Base-by-base conservation (phyloP, 2,329 filamentous ascomycete species). In the Aureobasidium pullulans region DNA sequence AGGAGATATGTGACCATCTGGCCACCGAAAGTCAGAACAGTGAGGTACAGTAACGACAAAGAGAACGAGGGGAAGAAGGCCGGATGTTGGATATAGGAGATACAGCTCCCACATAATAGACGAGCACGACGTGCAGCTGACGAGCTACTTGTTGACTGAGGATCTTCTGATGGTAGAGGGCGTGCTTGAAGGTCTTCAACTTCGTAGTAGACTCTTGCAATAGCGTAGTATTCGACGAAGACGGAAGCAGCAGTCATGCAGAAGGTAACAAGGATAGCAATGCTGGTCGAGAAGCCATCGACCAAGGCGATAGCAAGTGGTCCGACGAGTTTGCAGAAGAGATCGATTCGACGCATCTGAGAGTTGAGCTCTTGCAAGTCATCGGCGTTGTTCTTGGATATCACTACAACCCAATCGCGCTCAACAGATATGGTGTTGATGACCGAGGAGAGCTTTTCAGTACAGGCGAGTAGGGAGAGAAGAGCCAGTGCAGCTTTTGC, bases 351-450 rank as follows among this genome's bases (percentile, higher is more conserved):
- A 4, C 82, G 75, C 77, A 85, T 84, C n/a, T 75, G 74, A 2
- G 82, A 77, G 66, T 85, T 85, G 29, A 84, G 68, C 6, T 71
- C 75, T 52, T 62, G 61, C 39, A 69, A 62, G 43, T 60, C 60
- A 36, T 62, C 57, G 36, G 75, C 72, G 28, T 76, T 66, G 10
- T 69, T 69, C 28, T 75, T 72, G 1, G 80, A 76, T 7, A 83
- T 74, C 0, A 83, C 77, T 4, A 83, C 75, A 40, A 83, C 72
- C 87, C 87, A 90, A 65, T 91, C 88, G 66, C 84, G 76, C 69
- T 90, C 88, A 0, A 91, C 79, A 0, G 87, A 77, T 0, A 90
- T 81, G 0, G 82, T 76, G 67, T 90, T 90, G 69, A 84, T 78
- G 6, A 85, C 77, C 1, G 84, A 78, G 13, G 77, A 78, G 8